Evolutionary conservation across 495 filamentous ascomycete genomes (phyloP).

Genomic region (Pyrenopolyporus hunteri): DNA sequence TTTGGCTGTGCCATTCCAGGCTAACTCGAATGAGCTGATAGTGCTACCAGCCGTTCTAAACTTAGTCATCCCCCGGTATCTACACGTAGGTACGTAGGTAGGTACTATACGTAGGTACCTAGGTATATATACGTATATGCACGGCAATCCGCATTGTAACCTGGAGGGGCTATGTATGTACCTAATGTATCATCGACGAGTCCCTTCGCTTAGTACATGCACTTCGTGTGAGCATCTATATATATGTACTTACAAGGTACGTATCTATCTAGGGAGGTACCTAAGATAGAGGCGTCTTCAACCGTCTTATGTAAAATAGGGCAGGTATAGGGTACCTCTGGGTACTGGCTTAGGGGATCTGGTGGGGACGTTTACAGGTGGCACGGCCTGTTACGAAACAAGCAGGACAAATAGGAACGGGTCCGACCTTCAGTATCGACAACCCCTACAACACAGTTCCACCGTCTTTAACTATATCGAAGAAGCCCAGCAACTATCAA

Average conservation of each 20-base stretch:
- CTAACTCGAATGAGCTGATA: conserved; percentile 11
- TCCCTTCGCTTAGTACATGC: no score
- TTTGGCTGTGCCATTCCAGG: not conserved
- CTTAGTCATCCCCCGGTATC: conserved; percentile 4
- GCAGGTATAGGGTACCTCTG: no score
- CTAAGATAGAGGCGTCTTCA: no score
- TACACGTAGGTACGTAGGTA: not conserved
- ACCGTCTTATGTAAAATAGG: no score
- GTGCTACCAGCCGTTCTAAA: conserved; percentile 14
- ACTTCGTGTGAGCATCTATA: no score
- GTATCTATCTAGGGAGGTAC: no score
- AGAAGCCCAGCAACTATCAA: conserved; percentile 1
- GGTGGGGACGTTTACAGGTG: conserved; percentile 34
- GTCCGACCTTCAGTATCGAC: not conserved
- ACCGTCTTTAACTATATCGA: conserved; percentile 13
- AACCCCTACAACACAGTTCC: conserved; percentile 9
- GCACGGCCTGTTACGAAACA: conserved; percentile 37
- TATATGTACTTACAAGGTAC: no score
- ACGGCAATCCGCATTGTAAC: no score
- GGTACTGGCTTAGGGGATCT: conserved; percentile 27
- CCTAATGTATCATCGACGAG: not conserved
- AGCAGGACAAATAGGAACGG: not conserved
- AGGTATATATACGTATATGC: not conserved
- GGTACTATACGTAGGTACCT: not conserved
- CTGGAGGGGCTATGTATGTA: no score